Evolutionary conservation across 371 early-diverging fungal species (phyloP).

Genomic region (Mucor indicus): DNA sequence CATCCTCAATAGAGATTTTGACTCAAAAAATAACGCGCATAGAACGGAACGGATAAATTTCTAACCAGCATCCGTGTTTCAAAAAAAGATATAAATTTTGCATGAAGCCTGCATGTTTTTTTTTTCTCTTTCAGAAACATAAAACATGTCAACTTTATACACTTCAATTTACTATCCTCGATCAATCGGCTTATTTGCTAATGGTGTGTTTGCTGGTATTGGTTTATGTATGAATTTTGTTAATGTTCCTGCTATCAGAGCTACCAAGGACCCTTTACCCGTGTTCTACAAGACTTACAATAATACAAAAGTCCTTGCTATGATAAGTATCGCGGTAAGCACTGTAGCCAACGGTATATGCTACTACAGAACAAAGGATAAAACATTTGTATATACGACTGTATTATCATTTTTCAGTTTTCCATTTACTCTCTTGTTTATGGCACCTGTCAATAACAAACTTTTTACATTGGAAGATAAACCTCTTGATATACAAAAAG

Average conservation of each 20-base stretch:
- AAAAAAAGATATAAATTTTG: too few species aligned
- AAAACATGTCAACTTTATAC: conserved; percentile 10
- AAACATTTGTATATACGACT: conserved; percentile 2
- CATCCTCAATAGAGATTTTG: too few species aligned
- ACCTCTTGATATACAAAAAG: conserved; percentile 10
- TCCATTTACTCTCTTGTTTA: conserved; percentile 12
- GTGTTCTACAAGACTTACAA: conserved; percentile 10
- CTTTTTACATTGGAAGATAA: conserved; percentile 17
- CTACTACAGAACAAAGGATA: conserved; percentile 12
- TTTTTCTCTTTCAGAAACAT: neutral
- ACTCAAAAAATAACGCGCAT: too few species aligned
- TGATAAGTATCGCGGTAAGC: conserved; percentile 4
- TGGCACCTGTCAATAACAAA: conserved; percentile 18
- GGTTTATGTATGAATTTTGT: conserved; percentile 1
- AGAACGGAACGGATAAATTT: too few species aligned
- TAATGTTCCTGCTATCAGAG: conserved; percentile 16
- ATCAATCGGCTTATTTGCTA: conserved; percentile 11
- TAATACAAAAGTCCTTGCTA: neutral
- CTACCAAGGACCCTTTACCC: conserved; percentile 13
- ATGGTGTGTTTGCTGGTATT: conserved; percentile 14
- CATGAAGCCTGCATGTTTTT: too few species aligned
- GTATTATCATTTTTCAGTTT: conserved; percentile 3
- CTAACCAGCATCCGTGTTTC: too few species aligned
- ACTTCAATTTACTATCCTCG: conserved; percentile 13
- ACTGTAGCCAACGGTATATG: conserved; percentile 4